Percentiles rank a stretch among this genome's conserved stretches.
These are phyloP conservation scores for Pachyrhizus erosus DNA, from an alignment of 306 rosid genomes.

Conservation along the genomic window DNA sequence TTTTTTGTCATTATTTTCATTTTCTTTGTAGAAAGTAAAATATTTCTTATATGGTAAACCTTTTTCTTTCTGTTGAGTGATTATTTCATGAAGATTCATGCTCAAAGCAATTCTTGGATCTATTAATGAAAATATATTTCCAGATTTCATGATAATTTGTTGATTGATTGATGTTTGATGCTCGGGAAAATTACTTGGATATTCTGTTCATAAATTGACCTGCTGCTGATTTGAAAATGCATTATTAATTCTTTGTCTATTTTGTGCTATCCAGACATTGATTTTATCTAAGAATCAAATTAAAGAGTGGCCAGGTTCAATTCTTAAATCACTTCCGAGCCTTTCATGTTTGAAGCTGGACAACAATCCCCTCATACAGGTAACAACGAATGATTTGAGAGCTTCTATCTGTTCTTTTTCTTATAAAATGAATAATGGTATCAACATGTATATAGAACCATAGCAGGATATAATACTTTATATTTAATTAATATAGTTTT, in stretches of 20 bases:
- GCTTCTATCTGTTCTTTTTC: constrained; percentile 22
- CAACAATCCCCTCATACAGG: constrained; percentile 79
- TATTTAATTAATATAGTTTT: constrained; percentile 18
- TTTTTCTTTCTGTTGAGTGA: constrained; percentile 20
- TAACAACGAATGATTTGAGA: constrained; percentile 47
- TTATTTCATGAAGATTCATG: constrained; percentile 20
- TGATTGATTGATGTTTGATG: constrained; percentile 26
- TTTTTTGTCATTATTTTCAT: neutral
- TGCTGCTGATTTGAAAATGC: constrained; percentile 38
- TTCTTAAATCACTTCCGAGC: constrained; percentile 68
- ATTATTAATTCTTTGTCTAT: constrained; percentile 36
- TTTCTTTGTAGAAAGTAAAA: constrained; percentile 24
- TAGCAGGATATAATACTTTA: neutral
- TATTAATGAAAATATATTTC: constrained; percentile 20
- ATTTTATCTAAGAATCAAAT: constrained; percentile 84
- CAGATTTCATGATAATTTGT: constrained; percentile 19
- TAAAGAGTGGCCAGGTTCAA: constrained; percentile 85
- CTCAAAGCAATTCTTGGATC: constrained; percentile 20
- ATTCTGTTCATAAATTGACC: constrained; percentile 30
- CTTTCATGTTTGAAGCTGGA: constrained; percentile 88
- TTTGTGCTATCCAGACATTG: constrained; percentile 68
- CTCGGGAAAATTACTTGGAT: constrained; percentile 23
- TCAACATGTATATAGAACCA: constrained; percentile 25
- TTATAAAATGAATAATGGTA: constrained; percentile 34
- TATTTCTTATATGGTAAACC: constrained; percentile 15